These are phyloP conservation scores for Calonectria hongkongensis DNA, from an alignment of 2,329 filamentous ascomycete species.

Conservation along the genomic window DNA sequence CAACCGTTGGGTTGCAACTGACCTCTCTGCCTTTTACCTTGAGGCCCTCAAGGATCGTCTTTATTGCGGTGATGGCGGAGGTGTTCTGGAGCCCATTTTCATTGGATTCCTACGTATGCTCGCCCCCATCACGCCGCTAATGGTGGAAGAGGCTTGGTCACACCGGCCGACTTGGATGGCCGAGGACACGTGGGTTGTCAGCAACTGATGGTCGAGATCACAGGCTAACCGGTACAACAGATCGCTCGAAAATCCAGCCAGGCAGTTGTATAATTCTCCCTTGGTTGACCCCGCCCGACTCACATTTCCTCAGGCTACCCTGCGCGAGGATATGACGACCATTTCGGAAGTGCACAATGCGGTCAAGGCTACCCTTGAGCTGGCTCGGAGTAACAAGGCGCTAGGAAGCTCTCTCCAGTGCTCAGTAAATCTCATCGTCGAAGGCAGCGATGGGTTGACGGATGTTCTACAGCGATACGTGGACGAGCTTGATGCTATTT, in stretches of 20 bases:
- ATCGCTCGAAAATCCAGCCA: conserved; percentile 62
- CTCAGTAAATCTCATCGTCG: conserved; percentile 75
- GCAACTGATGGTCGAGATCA: conserved; percentile 23
- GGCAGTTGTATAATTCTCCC: conserved; percentile 67
- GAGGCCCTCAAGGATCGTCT: conserved; percentile 93
- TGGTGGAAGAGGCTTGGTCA: conserved; percentile 93
- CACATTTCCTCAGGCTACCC: conserved; percentile 59
- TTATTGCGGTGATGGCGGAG: conserved; percentile 86
- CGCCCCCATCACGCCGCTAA: conserved; percentile 85
- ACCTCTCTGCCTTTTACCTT: conserved; percentile 95
- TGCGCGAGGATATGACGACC: conserved; percentile 66
- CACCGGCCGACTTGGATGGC: conserved; percentile 81
- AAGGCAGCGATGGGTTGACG: conserved; percentile 57
- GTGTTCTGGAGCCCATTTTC: conserved; percentile 80
- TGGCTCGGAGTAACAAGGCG: conserved; percentile 80
- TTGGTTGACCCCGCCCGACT: conserved; percentile 65
- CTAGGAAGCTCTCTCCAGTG: conserved; percentile 89
- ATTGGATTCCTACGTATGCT: conserved; percentile 85
- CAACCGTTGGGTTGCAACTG: conserved; percentile 87
- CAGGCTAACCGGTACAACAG: conserved; percentile 51
- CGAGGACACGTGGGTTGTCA: conserved; percentile 63
- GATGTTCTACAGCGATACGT: conserved; percentile 62
- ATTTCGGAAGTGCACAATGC: conserved; percentile 77
- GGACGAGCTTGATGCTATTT: conserved; percentile 77
- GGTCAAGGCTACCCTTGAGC: conserved; percentile 85